Evolutionary conservation across 164 flowering plant genomes (phyloP), one percentile per base, ranked within the genome.

Genomic region (Vitis rupestris): DNA sequence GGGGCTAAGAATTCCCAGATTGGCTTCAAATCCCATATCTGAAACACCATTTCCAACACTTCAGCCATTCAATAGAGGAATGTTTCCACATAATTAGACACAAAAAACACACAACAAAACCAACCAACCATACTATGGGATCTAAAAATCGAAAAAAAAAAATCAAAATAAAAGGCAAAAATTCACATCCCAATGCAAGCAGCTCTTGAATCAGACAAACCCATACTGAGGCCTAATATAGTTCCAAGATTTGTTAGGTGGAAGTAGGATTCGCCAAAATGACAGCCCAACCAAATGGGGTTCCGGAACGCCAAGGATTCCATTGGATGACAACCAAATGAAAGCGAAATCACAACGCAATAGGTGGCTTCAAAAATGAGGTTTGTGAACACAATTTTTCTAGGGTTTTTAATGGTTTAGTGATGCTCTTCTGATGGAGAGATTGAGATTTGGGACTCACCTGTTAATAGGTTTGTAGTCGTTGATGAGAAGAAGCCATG

Each of bases 151-250:
- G 5, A 15, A 50, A 69, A 49, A 48, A 48, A 69, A 16, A 19
- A 51, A 15, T 58, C n/a, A 29, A 8, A 47, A 49, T 48, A 19
- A 70, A 29, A 57, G 10, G 31, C 9, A 53, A 17, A 14, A 59
- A 50, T 37, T 49, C 23, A 63, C 17, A 67, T 52, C 59, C 51
- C 9, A 76, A 73, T 68, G 72, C 55, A 56, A 51, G 72, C 57
- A 16, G 71, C 67, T 61, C 82, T 78, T 75, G 56, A 80, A 78
- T 78, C 70, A 69, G 80, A 78, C 81, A 59, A 53, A 80, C 64
- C 72, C 67, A 71, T 54, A 53, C 44, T 49, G 13, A 19, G 17
- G 9, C 1, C 12, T 56, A 29, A 48, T 9, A 55, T 11, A 50
- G 23, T 53, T 55, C 7, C 19, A 31, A 11, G 16, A 30, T 60